Base-by-base conservation (phyloP, 805 yeast species). In the Zygosaccharomyces rouxii region DNA sequence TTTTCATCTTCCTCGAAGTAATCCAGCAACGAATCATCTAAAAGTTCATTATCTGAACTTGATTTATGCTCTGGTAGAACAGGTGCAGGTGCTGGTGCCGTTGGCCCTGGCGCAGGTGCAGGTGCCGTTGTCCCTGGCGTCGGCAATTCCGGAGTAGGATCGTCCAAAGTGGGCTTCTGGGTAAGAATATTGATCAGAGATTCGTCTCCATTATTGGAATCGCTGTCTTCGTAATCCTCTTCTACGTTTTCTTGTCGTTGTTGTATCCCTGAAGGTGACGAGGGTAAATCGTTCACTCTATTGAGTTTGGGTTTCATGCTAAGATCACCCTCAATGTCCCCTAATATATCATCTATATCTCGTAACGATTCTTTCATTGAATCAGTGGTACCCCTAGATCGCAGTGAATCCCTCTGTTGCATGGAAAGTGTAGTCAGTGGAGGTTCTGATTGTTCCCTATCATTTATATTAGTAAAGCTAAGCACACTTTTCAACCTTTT, bases 261-360 rank as follows among this genome's bases (percentile, higher is more conserved):
- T 26, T 40, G 48, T 29, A 49, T 44, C n/a, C 51, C 44, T 35
- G 50, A 51, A 4, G 67, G 66, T 5, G 66, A 62, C 5, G 68
- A 62, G n/a, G 67, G 68, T 7, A 62, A 35, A 23, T 58, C 59
- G 14, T 49, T 49, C 5, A 49, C 25, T 33, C 42, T 47, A 10
- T 46, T 10, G 3, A 19, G 19, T 6, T 37, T 49, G 2, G 56
- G 52, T 16, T 54, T 56, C 7, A 46, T 10, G 6, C 51, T 45
- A 19, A 49, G 28, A 23, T 55, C 58, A 13, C 58, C 60, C 29
- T 59, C 58, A 18, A 65, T 52, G 38, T 65, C 68, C 26, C 54
- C 57, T 7, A 65, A 45, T 29, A 65, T 65, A 39, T 63, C 68
- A 39, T 63, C 66, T 28, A 65, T 64, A 43, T 64, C 66, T 31